Evolutionary conservation across 2,329 filamentous ascomycete genomes (phyloP).

Genomic region (Penicillium capsulatum): DNA sequence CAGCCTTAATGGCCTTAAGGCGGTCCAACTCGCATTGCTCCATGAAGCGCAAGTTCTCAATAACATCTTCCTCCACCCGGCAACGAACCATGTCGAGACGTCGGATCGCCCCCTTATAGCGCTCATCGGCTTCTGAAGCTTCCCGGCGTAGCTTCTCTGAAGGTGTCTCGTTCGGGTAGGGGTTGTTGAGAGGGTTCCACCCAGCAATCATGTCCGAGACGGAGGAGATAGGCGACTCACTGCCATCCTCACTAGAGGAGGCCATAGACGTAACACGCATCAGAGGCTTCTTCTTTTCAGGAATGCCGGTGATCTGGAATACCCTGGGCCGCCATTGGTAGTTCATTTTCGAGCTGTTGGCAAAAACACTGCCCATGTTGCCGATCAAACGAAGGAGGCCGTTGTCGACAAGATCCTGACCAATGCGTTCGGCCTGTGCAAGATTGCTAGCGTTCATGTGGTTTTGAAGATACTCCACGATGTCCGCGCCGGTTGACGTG

Average conservation of each 20-base stretch:
- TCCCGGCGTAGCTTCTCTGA: slow-evolving; percentile 82
- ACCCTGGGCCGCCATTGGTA: slow-evolving; percentile 96
- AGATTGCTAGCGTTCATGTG: slow-evolving; percentile 79
- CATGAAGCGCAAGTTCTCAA: slow-evolving; percentile 88
- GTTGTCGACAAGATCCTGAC: slow-evolving; percentile 81
- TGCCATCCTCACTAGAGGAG: slow-evolving; percentile 54
- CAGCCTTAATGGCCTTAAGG: slow-evolving; percentile 95
- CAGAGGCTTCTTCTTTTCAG: slow-evolving; percentile 75
- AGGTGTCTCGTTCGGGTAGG: slow-evolving; percentile 89
- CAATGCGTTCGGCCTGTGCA: slow-evolving; percentile 88
- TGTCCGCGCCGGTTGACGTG: slow-evolving; percentile 84
- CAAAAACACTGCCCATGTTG: slow-evolving; percentile 91
- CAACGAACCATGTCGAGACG: slow-evolving; percentile 88
- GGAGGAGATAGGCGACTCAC: slow-evolving; percentile 77
- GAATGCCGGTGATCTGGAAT: slow-evolving; percentile 81
- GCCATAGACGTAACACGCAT: slow-evolving; percentile 71
- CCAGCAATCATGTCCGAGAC: slow-evolving; percentile 85
- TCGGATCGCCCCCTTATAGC: slow-evolving; percentile 80
- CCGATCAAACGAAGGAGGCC: slow-evolving; percentile 88
- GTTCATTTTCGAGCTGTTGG: slow-evolving; percentile 94
- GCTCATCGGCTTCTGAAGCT: slow-evolving; percentile 83
- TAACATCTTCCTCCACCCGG: slow-evolving; percentile 91
- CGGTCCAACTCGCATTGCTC: slow-evolving; percentile 95
- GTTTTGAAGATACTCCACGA: slow-evolving; percentile 90
- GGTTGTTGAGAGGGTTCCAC: slow-evolving; percentile 90